Evolutionary conservation across 441 rosid species (phyloP), one percentile per base, ranked within the genome.

Genomic region (Raphanus hybrid): DNA sequence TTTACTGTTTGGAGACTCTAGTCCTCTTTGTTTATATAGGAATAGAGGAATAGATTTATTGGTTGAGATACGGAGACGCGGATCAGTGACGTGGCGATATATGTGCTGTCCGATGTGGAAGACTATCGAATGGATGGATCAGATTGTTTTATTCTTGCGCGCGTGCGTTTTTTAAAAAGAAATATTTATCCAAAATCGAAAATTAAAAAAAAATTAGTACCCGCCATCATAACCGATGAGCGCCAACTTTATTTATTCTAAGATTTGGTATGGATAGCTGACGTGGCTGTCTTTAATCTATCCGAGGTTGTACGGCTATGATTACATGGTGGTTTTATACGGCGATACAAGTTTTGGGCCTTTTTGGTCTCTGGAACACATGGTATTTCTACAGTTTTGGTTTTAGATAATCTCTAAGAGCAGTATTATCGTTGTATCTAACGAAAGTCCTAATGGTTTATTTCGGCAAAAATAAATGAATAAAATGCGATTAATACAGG

Each of bases 231-330:
- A 34, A 50, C 29, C 10, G 7, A 34, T 16, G 75, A 41, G 61
- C 81, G 81, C 64, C 69, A 78, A 71, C 3, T 9, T 6, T 6
- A 14, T 1, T 18, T 23, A 8, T n/a, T 50, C 16, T 2, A 3
- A 15, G 5, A 29, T 35, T 66, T 78, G 69, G 64, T 72, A 3
- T 9, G 77, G 77, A 72, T 78, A 1, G 77, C 12, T 78, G 81
- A 71, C 77, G 2, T 72, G 81, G 81, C 45, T 9, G 15, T 0
- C 1, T n/a, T 16, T 1, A 3, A 64, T 29, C 75, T 3, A 7
- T 41, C 16, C 5, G 29, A 9, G 5, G 9, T 4, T 52, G 58
- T 7, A 64, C 75, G 75, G 75, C 70, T 76, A 26, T 11, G 75
- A 54, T 75, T 60, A 2, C 58, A 52, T 52, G 55, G 55, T 52